Conservation (phyloP, 371 early-diverging fungal genomes). For the Mucor velutinosus region DNA sequence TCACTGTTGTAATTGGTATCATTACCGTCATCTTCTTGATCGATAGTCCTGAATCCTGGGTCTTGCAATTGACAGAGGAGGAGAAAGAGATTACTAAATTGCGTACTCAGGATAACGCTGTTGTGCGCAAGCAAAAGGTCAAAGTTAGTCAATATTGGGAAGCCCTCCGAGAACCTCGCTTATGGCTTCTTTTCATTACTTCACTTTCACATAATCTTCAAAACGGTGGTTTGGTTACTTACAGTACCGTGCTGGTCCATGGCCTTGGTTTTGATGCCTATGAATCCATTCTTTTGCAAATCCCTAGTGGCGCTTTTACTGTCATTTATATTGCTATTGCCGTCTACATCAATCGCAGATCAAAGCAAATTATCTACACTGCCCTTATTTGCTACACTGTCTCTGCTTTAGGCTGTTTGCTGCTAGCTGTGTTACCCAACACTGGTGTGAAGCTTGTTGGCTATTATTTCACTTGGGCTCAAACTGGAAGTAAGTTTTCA, state of each 20-base stretch:
- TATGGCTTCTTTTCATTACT: constrained; percentile 19
- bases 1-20: constrained; percentile 22
- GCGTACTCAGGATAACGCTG: constrained; percentile 27
- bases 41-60: constrained; percentile 20
- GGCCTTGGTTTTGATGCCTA: constrained; percentile 32
- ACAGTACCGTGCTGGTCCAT: constrained; percentile 32
- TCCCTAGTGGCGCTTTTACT: constrained; percentile 31
- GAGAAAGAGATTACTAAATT: constrained; percentile 24
- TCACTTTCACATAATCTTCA: constrained; percentile 26
- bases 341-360: constrained; percentile 18
- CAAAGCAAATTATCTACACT: constrained; percentile 17
- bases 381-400: constrained; percentile 17
- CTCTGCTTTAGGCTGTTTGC: constrained; percentile 22
- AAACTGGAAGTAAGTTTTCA: constrained; percentile 14
- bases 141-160: constrained; percentile 22
- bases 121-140: constrained; percentile 15
- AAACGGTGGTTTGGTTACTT: constrained; percentile 34
- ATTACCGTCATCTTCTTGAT: constrained; percentile 21
- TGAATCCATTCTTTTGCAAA: constrained; percentile 37
- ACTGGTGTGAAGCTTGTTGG: constrained; percentile 32
- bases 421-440: constrained; percentile 28
- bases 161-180: constrained; percentile 26
- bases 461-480: constrained; percentile 28
- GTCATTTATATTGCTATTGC: constrained; percentile 18
- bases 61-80: constrained; percentile 26